Conservation (phyloP, 2,329 filamentous ascomycete genomes). For the Cladosporium halotolerans region DNA sequence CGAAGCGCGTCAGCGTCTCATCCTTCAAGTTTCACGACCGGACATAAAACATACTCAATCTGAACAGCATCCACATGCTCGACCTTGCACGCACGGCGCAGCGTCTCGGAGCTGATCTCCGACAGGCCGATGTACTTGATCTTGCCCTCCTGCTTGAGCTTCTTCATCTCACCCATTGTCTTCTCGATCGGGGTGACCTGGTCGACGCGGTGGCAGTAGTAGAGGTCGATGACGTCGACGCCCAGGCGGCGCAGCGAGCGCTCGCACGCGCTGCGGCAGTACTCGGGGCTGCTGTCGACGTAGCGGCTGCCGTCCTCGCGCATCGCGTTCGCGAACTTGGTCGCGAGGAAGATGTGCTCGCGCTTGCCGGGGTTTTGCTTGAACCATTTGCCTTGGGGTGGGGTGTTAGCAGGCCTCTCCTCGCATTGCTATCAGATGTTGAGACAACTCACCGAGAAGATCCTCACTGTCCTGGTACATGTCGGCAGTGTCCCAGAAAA, state of each 20-base stretch:
- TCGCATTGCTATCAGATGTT: too few species aligned
- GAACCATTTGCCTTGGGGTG: constrained; percentile 30
- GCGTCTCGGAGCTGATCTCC: constrained; percentile 44
- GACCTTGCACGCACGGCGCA: constrained; percentile 48
- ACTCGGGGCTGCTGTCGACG: constrained; percentile 29
- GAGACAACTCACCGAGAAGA: constrained; percentile 37
- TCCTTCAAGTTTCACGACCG: neutral
- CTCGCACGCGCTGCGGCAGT: constrained; percentile 32
- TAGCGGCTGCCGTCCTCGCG: constrained; percentile 34
- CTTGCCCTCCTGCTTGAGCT: constrained; percentile 48
- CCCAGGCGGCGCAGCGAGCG: constrained; percentile 37
- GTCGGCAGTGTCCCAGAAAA: constrained; percentile 46
- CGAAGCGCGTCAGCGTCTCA: neutral
- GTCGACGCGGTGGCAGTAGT: constrained; percentile 40
- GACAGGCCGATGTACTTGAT: constrained; percentile 53
- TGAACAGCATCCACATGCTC: constrained; percentile 48
- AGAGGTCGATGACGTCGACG: constrained; percentile 37
- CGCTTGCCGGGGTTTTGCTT: constrained; percentile 41
- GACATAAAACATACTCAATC: constrained; percentile 36
- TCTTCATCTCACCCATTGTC: constrained; percentile 45
- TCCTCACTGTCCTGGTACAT: constrained; percentile 39
- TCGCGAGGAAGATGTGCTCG: constrained; percentile 45
- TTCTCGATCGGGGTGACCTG: constrained; percentile 40
- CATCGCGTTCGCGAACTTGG: constrained; percentile 45
- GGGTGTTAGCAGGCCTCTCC: neutral